These are phyloP conservation scores for Silene latifolia DNA, from an alignment of 148 eudicot genomes.

Conservation along the genomic window DNA sequence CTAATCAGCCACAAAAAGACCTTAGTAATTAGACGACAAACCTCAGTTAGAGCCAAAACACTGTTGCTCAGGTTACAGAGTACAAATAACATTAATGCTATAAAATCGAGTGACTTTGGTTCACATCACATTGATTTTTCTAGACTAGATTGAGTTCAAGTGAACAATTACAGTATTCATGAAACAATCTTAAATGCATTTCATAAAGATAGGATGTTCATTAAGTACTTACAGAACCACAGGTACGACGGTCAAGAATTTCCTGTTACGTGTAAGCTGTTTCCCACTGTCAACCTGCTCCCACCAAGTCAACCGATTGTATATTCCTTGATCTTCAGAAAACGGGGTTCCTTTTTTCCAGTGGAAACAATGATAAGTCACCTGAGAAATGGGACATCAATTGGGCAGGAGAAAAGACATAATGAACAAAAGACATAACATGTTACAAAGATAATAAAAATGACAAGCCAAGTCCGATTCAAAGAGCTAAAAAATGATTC, in stretches of 20 bases:
- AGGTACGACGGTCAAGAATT: conserved; percentile 86
- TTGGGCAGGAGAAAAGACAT: not conserved
- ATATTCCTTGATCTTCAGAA: conserved; percentile 94
- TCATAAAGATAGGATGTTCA: conserved; percentile 4
- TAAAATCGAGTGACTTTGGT: not conserved
- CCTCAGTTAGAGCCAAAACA: not conserved
- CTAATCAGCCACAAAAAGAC: no score
- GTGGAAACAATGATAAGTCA: conserved; percentile 87
- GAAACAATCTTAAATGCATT: not conserved
- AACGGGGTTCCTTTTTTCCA: conserved; percentile 97
- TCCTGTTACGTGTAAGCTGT: conserved; percentile 94
- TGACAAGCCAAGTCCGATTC: not conserved
- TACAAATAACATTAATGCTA: not conserved
- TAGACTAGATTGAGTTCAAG: not conserved
- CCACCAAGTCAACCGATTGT: conserved; percentile 95
- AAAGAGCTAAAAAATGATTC: no score
- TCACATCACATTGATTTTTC: not conserved
- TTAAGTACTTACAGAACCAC: conserved; percentile 72
- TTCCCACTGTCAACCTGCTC: conserved; percentile 89
- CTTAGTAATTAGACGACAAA: not conserved
- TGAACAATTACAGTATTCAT: not conserved
- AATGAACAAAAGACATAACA: not conserved
- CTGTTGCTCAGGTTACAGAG: not conserved
- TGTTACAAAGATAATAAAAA: not conserved
- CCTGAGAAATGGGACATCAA: conserved; percentile 33